Conservation (phyloP, 2,329 filamentous ascomycete species). For the Monosporascus sp. region DNA sequence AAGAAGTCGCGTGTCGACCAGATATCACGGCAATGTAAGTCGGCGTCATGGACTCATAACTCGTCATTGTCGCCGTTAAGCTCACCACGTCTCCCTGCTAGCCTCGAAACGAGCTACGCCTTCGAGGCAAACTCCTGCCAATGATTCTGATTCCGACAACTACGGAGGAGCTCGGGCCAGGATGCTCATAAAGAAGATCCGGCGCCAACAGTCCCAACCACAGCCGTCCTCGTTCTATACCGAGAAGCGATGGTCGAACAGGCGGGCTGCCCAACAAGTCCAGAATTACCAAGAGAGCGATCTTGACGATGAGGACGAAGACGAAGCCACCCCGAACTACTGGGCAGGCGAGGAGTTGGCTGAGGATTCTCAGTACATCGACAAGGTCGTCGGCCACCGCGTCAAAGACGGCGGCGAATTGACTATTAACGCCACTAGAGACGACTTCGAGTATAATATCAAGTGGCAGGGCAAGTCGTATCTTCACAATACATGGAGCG, state of each 20-base stretch:
- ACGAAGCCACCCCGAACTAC: constrained; percentile 63
- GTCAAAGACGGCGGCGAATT: constrained; percentile 63
- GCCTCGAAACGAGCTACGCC: constrained; percentile 58
- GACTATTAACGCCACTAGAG: constrained; percentile 51
- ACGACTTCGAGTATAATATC: constrained; percentile 87
- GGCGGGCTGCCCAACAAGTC: constrained; percentile 68
- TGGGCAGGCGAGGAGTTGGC: constrained; percentile 63
- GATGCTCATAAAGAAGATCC: constrained; percentile 69
- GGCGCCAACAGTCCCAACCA: constrained; percentile 60
- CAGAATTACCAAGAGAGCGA: constrained; percentile 64
- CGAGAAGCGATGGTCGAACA: constrained; percentile 88
- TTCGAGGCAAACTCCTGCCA: constrained; percentile 45
- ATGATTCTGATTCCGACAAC: constrained; percentile 66
- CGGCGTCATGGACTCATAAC: constrained; percentile 4
- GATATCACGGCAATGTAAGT: constrained; percentile 58
- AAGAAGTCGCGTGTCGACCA: constrained; percentile 64
- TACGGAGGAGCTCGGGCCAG: constrained; percentile 74
- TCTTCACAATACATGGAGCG: constrained; percentile 94
- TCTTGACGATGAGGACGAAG: constrained; percentile 59
- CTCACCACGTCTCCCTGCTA: constrained; percentile 24
- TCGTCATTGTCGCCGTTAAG: constrained; percentile 5
- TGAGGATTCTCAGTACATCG: constrained; percentile 79
- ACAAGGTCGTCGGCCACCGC: constrained; percentile 84
- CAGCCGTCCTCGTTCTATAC: constrained; percentile 61
- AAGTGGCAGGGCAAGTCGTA: constrained; percentile 98